Evolutionary conservation across 2,329 filamentous ascomycete species (phyloP).

Genomic region (Albophoma yamanashiensis): DNA sequence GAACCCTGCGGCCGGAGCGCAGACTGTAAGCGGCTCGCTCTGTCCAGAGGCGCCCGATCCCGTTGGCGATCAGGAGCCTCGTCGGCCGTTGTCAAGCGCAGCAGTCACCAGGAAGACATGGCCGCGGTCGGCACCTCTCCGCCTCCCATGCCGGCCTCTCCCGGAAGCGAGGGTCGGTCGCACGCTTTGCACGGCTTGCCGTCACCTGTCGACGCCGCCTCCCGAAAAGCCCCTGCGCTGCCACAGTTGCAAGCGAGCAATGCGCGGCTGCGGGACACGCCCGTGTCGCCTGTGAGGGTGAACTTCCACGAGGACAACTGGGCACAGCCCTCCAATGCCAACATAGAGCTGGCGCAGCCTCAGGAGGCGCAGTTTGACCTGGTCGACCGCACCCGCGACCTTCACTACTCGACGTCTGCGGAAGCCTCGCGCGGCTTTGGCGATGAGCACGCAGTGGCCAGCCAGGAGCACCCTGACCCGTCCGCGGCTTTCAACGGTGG

Average conservation of each 20-base stretch:
- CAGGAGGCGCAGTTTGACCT: constrained; percentile 13
- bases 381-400: constrained; percentile 3
- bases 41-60: not conserved
- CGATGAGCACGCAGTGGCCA: not conserved
- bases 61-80: not conserved
- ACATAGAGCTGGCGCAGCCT: constrained; percentile 32
- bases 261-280: constrained; percentile 37
- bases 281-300: constrained; percentile 45
- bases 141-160: constrained; percentile 17
- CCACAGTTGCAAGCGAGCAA: constrained; percentile 14
- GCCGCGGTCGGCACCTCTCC: constrained; percentile 23
- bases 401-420: not conserved
- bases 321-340: constrained; percentile 39
- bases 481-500: not conserved
- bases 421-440: not conserved
- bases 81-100: not conserved
- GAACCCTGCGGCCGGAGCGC: not conserved
- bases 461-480: not conserved
- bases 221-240: constrained; percentile 25
- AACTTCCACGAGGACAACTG: constrained; percentile 43
- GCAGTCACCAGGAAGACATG: constrained; percentile 13
- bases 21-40: not conserved
- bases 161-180: constrained; percentile 10
- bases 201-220: constrained; percentile 6
- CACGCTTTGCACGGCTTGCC: constrained; percentile 5